These are phyloP conservation scores for Trichoderma parareesei DNA, from an alignment of 495 filamentous ascomycete species.

Conservation along the genomic window DNA sequence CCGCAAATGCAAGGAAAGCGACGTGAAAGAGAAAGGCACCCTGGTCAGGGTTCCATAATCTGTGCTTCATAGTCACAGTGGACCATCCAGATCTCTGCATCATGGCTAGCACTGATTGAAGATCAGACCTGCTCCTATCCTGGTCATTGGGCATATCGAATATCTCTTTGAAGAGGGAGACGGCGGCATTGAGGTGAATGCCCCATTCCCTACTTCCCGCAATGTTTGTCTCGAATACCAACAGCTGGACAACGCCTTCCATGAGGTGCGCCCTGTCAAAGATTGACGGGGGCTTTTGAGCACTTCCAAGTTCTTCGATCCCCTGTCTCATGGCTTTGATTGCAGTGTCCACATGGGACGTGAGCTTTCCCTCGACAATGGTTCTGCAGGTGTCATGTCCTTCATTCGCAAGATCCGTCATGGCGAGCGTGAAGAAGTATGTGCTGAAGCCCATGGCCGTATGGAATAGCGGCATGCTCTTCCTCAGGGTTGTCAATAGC, in stretches of 20 bases:
- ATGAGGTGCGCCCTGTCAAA: slow-evolving; percentile 32
- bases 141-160: not conserved
- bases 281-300: slow-evolving; percentile 22
- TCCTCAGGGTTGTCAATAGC: slow-evolving; percentile 42
- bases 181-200: slow-evolving; percentile 40
- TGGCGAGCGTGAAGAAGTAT: slow-evolving; percentile 38
- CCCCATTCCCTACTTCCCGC: slow-evolving; percentile 37
- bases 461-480: slow-evolving; percentile 40
- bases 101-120: not conserved
- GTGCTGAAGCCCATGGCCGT: slow-evolving; percentile 37
- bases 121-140: not conserved
- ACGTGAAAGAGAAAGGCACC: slow-evolving; percentile 38
- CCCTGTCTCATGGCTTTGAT: slow-evolving; percentile 33
- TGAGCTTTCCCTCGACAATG: slow-evolving; percentile 26
- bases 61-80: not conserved
- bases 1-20: slow-evolving; percentile 38
- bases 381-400: slow-evolving; percentile 20
- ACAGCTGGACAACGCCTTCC: slow-evolving; percentile 45
- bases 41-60: not conserved
- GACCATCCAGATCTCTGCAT: not conserved
- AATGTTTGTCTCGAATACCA: slow-evolving; percentile 41
- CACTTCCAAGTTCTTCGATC: slow-evolving; percentile 29
- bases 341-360: slow-evolving; percentile 30
- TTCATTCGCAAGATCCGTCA: slow-evolving; percentile 7
- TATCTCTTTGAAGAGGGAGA: slow-evolving; percentile 39